Conservation (phyloP, 2,329 filamentous ascomycete species). For the Aspergillus pseudoviridinutans region DNA sequence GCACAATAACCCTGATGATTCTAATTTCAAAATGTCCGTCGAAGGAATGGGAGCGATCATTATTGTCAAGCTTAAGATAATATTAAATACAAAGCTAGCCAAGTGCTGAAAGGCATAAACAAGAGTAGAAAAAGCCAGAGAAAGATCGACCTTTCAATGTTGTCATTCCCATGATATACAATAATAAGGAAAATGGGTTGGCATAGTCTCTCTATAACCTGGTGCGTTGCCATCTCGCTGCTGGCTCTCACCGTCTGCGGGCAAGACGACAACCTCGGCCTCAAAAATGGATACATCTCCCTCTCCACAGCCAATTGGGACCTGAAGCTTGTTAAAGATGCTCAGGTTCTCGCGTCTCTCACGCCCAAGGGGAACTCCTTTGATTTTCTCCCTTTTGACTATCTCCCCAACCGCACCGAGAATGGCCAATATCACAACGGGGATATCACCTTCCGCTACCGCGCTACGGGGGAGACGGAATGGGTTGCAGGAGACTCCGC, state of each 20-base stretch:
- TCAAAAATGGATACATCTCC: not conserved
- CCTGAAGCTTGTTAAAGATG: conserved; percentile 41
- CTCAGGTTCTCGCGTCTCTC: conserved; percentile 50
- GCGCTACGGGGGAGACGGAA: conserved; percentile 29
- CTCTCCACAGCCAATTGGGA: conserved; percentile 41
- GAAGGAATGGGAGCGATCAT: no score
- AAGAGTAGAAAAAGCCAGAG: not conserved
- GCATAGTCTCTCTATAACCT: not conserved
- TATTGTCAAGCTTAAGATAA: no score
- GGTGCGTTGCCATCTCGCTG: not conserved
- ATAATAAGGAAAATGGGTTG: not conserved
- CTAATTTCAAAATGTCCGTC: no score
- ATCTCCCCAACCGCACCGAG: conserved; percentile 44
- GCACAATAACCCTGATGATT: no score
- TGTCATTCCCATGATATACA: not conserved
- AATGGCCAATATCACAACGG: conserved; percentile 58
- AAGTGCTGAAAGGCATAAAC: not conserved
- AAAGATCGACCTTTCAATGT: not conserved
- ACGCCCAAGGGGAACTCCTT: conserved; percentile 41
- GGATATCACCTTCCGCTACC: conserved; percentile 55
- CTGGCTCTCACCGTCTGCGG: not conserved
- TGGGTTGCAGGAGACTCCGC: conserved; percentile 52
- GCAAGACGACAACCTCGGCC: not conserved
- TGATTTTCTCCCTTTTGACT: conserved; percentile 55
- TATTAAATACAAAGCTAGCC: not conserved